Evolutionary conservation across 805 yeast genomes (phyloP).

Genomic region (Starmerella asiatica): DNA sequence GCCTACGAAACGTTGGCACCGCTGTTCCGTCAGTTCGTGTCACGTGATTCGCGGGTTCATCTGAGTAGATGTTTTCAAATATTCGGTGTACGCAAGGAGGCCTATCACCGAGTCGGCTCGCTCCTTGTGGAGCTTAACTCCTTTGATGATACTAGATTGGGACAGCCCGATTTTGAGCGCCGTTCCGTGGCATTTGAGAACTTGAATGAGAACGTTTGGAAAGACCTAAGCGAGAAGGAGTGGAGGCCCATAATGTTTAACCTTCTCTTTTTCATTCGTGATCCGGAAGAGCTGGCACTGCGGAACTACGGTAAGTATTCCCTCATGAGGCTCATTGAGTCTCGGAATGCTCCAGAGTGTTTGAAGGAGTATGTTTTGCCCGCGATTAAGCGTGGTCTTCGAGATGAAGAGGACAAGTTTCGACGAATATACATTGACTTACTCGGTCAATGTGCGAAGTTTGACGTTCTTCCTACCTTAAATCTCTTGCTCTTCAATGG

Average conservation of each 20-base stretch:
- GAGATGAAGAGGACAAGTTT: conserved; percentile 45
- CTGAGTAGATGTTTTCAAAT: conserved; percentile 43
- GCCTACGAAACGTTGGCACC: conserved; percentile 40
- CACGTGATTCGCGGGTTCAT: conserved; percentile 46
- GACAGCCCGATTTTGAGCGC: conserved; percentile 66
- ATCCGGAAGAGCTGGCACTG: conserved; percentile 64
- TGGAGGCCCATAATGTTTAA: conserved; percentile 73
- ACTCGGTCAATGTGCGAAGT: conserved; percentile 45
- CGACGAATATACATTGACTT: conserved; percentile 60
- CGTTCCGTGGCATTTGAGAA: conserved; percentile 53
- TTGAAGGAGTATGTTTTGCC: conserved; percentile 51
- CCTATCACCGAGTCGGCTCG: conserved; percentile 34
- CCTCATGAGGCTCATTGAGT: conserved; percentile 51
- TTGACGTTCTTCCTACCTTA: conserved; percentile 23
- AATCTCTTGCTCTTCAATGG: conserved; percentile 42
- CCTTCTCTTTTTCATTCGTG: conserved; percentile 57
- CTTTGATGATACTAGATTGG: conserved; percentile 45
- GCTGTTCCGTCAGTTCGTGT: conserved; percentile 46
- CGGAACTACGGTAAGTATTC: conserved; percentile 62
- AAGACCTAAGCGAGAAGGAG: conserved; percentile 36
- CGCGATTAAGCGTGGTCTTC: conserved; percentile 49
- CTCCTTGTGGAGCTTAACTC: conserved; percentile 60
- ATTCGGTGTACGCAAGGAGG: conserved; percentile 41
- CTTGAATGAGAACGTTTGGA: conserved; percentile 45
- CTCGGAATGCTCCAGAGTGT: conserved; percentile 19